phyloP scores from a whole-genome alignment of 306 rosid genomes.

The Sophora flavescens region DNA sequence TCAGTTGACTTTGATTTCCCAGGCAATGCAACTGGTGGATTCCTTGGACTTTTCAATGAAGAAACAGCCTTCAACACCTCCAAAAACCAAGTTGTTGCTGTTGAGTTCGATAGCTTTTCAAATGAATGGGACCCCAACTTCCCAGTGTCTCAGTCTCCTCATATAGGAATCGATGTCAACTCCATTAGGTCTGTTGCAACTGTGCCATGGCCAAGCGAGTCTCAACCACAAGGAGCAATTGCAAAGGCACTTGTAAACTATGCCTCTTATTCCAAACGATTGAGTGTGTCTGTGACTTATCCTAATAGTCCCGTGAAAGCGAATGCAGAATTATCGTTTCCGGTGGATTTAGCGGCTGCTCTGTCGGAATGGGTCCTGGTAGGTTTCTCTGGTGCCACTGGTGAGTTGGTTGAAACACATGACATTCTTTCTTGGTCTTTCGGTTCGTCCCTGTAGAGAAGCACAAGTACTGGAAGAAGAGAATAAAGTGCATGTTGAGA shows the following conservation, averaged over 20 bases:
- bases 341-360: neutral
- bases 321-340: neutral
- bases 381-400: conserved; percentile 50
- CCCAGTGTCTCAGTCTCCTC: conserved; percentile 10
- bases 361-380: conserved; percentile 17
- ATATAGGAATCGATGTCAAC: neutral
- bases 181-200: no score
- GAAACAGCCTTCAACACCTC: conserved; percentile 31
- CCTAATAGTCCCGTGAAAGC: neutral
- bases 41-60: conserved; percentile 38
- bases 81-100: conserved; percentile 13
- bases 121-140: conserved; percentile 44
- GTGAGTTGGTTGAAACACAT: conserved; percentile 45
- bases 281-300: conserved; percentile 37
- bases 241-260: no score
- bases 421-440: conserved; percentile 53
- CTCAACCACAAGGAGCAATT: no score
- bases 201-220: no score
- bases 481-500: neutral
- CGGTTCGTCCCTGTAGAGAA: conserved; percentile 18
- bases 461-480: neutral
- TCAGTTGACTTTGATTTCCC: neutral
- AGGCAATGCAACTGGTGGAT: neutral
- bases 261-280: neutral
- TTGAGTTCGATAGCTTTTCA: conserved; percentile 53